phyloP scores from a whole-genome alignment of 2,329 filamentous ascomycete species.

The Fusarium piperis region DNA sequence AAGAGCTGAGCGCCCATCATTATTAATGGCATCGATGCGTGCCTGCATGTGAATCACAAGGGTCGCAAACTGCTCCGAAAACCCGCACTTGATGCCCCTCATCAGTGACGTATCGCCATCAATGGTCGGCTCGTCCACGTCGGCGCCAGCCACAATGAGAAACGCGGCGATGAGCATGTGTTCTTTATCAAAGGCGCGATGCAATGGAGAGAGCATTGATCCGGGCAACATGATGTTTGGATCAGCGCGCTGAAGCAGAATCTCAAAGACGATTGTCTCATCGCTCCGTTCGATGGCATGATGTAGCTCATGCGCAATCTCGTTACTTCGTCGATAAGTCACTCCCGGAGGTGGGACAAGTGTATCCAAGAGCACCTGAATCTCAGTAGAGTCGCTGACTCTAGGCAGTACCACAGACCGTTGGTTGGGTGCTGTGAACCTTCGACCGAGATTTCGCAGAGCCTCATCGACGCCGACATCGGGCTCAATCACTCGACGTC shows the following conservation, averaged over 20 bases:
- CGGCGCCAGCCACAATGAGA: conserved; percentile 41
- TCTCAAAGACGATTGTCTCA: conserved; percentile 40
- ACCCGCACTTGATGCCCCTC: conserved; percentile 42
- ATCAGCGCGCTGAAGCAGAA: conserved; percentile 37
- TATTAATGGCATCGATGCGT: conserved; percentile 38
- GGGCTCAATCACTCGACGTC: conserved; percentile 42
- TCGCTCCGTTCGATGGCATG: conserved; percentile 38
- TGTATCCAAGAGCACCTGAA: conserved; percentile 42
- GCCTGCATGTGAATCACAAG: conserved; percentile 39
- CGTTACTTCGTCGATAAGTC: conserved; percentile 31
- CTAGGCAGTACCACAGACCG: conserved; percentile 35
- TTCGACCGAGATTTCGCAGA: conserved; percentile 37
- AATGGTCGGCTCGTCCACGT: conserved; percentile 41
- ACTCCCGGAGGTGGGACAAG: conserved; percentile 37
- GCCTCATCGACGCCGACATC: conserved; percentile 40
- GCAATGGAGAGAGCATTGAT: conserved; percentile 42
- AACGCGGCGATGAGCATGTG: conserved; percentile 42
- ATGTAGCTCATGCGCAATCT: conserved; percentile 38
- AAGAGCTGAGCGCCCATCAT: conserved; percentile 38
- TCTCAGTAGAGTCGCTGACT: conserved; percentile 42
- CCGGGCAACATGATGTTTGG: conserved; percentile 40
- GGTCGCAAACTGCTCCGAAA: conserved; percentile 42
- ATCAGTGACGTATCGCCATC: conserved; percentile 42
- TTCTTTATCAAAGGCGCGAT: conserved; percentile 39
- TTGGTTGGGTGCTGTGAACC: conserved; percentile 38